Evolutionary conservation across 1,139 yeast genomes (phyloP).

Genomic region (Kazachstania sp.): DNA sequence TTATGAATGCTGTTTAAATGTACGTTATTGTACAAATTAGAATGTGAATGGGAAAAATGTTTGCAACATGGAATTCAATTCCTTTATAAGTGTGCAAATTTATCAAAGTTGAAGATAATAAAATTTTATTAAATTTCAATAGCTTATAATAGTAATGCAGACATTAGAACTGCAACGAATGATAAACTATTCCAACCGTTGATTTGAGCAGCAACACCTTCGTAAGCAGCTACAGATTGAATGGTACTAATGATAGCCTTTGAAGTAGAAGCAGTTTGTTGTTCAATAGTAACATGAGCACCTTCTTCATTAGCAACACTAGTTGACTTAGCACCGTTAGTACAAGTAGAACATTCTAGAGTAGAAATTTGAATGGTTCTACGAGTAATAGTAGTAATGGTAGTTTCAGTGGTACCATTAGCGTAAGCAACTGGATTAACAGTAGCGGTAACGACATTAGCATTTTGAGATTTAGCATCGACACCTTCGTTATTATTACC

Average conservation of each 20-base stretch:
- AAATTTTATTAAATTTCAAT: too few species aligned
- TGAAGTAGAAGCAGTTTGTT: background rate
- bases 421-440: background rate
- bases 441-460: background rate
- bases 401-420: background rate
- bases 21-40: too few species aligned
- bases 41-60: too few species aligned
- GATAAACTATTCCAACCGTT: background rate
- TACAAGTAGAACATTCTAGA: background rate
- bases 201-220: slow-evolving; percentile 2
- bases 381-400: background rate
- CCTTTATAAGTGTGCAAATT: too few species aligned
- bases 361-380: background rate
- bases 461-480: slow-evolving; percentile 1
- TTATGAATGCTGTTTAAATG: too few species aligned
- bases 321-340: background rate
- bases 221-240: slow-evolving; percentile 3
- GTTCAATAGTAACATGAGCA: background rate
- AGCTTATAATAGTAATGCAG: background rate
- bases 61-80: too few species aligned
- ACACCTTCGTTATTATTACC: background rate
- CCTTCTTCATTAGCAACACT: background rate
- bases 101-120: too few species aligned
- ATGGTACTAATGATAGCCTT: background rate
- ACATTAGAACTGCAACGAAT: background rate